Conservation (phyloP, 2,329 filamentous ascomycete species). For the Pleoardoris graminearum region DNA sequence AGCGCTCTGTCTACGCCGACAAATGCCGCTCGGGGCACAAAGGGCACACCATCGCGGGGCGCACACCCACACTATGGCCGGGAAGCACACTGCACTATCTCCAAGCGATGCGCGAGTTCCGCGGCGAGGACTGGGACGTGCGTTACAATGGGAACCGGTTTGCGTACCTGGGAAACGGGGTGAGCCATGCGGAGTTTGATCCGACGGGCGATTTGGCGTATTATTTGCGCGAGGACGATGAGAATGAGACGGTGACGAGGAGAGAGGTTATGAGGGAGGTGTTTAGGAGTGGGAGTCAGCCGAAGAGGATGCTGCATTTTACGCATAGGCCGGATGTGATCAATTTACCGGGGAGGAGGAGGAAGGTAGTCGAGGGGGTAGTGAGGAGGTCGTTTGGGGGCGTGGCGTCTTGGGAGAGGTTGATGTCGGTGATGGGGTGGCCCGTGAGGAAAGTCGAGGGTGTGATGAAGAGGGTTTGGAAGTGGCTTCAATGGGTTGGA, state of each 20-base stretch:
- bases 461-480: too few species aligned
- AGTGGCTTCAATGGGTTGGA: too few species aligned
- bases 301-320: too few species aligned
- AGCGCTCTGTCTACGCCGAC: constrained; percentile 52
- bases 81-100: constrained; percentile 56
- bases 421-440: too few species aligned
- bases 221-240: constrained; percentile 41
- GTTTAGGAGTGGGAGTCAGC: too few species aligned
- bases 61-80: constrained; percentile 49
- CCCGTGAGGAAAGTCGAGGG: too few species aligned
- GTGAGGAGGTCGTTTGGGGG: too few species aligned
- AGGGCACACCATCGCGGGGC: constrained; percentile 37
- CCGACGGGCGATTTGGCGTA: constrained; percentile 41
- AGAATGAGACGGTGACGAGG: constrained; percentile 40
- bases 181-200: constrained; percentile 41
- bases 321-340: too few species aligned
- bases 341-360: too few species aligned
- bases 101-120: constrained; percentile 51
- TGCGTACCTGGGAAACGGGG: constrained; percentile 46
- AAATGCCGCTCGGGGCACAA: constrained; percentile 53
- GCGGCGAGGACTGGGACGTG: constrained; percentile 54
- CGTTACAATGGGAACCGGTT: constrained; percentile 45
- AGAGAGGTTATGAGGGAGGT: too few species aligned
- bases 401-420: too few species aligned
- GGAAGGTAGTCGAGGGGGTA: too few species aligned